Conservation (phyloP, 2,329 filamentous ascomycete species). For the Chaetomium globosum region DNA sequence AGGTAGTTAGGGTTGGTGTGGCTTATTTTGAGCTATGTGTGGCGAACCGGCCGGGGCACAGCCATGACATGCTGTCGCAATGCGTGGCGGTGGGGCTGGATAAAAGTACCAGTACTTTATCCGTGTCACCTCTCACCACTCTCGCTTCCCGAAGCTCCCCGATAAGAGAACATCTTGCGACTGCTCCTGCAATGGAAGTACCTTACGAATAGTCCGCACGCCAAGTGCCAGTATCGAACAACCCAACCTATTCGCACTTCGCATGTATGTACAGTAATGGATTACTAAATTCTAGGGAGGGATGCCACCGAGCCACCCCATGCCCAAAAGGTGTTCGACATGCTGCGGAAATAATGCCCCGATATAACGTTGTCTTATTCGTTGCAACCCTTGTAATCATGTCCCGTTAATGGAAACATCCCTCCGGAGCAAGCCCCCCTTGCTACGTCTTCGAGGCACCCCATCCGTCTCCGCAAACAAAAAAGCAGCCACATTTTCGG, state of each 20-base stretch:
- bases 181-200: not conserved
- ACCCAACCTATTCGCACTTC: too few relatives aligned
- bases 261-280: too few relatives aligned
- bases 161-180: not conserved
- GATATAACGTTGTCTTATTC: not conserved
- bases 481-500: slow-evolving; percentile 14
- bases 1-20: not conserved
- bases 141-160: not conserved
- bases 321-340: not conserved
- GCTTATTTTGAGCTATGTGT: not conserved
- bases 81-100: not conserved
- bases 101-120: slow-evolving; percentile 7
- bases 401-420: slow-evolving; percentile 8
- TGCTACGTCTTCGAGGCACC: slow-evolving; percentile 9
- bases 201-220: too few relatives aligned
- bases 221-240: too few relatives aligned
- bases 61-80: slow-evolving; percentile 8
- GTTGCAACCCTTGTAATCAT: not conserved
- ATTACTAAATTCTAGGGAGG: too few relatives aligned
- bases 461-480: slow-evolving; percentile 9
- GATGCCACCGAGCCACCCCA: not conserved
- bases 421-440: not conserved
- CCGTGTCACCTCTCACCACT: not conserved
- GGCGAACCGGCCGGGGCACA: slow-evolving; percentile 18
- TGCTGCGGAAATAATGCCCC: not conserved